These are phyloP conservation scores for Trichoderma koningiopsis DNA, from an alignment of 2,329 filamentous ascomycete species.

Conservation along the genomic window DNA sequence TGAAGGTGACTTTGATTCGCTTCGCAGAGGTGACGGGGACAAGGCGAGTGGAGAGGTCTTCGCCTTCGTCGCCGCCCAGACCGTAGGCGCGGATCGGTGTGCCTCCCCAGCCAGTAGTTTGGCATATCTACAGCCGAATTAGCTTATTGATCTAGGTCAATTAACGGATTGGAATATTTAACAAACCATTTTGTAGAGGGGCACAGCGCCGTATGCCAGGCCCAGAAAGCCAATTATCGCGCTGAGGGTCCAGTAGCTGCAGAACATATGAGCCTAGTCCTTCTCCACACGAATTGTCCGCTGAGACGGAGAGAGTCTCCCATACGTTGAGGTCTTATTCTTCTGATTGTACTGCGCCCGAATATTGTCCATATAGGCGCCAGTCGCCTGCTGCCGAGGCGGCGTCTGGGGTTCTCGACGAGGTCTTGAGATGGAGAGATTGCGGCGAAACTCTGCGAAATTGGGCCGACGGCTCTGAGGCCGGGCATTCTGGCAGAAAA, in stretches of 20 bases:
- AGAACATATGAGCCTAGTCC: conserved; percentile 29
- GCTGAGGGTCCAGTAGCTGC: conserved; percentile 73
- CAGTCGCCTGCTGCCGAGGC: conserved; percentile 34
- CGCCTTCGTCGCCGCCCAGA: conserved; percentile 45
- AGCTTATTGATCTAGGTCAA: conserved; percentile 24
- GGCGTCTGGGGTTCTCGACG: conserved; percentile 30
- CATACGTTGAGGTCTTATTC: conserved; percentile 62
- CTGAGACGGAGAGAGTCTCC: conserved; percentile 13
- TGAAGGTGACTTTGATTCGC: conserved; percentile 93
- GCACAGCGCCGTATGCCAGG: conserved; percentile 80
- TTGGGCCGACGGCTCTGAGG: conserved; percentile 32
- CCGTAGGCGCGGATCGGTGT: conserved; percentile 83
- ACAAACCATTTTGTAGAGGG: conserved; percentile 80
- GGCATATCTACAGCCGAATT: conserved; percentile 63
- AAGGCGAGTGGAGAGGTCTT: conserved; percentile 74
- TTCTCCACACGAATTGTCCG: conserved; percentile 2
- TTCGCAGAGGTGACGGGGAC: conserved; percentile 78
- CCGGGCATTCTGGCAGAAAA: conserved; percentile 42
- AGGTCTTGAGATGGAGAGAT: conserved; percentile 37
- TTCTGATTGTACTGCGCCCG: conserved; percentile 65
- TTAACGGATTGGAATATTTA: rapidly evolving
- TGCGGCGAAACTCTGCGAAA: conserved; percentile 35
- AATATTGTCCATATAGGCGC: conserved; percentile 61
- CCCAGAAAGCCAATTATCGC: conserved; percentile 79
- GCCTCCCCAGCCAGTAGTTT: conserved; percentile 87